Conservation (phyloP, 345 rosid species). For the Raphanus raphanistrum region DNA sequence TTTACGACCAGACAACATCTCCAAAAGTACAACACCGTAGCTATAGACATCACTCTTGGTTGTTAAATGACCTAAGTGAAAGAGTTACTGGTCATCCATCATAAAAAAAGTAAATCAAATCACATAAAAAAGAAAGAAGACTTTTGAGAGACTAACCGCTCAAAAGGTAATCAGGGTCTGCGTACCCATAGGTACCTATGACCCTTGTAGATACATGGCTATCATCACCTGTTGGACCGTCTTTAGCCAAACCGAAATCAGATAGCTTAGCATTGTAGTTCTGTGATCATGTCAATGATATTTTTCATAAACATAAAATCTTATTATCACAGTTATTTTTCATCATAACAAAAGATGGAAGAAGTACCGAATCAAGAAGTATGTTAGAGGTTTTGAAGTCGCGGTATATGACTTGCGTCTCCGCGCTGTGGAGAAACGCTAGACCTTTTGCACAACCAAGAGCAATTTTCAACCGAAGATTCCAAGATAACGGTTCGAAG, state of each 20-base stretch:
- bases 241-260: slow-evolving; percentile 74
- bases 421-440: slow-evolving; percentile 63
- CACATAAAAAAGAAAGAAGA: not conserved
- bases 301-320: not conserved
- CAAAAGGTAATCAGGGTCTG: slow-evolving; percentile 65
- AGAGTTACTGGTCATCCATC: slow-evolving; percentile 6
- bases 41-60: slow-evolving; percentile 88
- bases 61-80: slow-evolving; percentile 73
- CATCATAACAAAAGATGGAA: not conserved
- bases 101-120: not conserved
- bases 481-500: slow-evolving; percentile 73
- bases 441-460: slow-evolving; percentile 76
- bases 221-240: slow-evolving; percentile 66
- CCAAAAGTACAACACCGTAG: slow-evolving; percentile 91
- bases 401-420: slow-evolving; percentile 64
- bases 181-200: slow-evolving; percentile 76
- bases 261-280: slow-evolving; percentile 69
- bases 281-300: slow-evolving; percentile 41
- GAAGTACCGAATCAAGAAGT: slow-evolving; percentile 53
- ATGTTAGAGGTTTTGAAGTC: slow-evolving; percentile 75
- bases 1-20: slow-evolving; percentile 87
- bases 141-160: slow-evolving; percentile 34
- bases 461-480: slow-evolving; percentile 62
- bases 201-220: slow-evolving; percentile 70
- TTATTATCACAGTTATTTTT: not conserved